Evolutionary conservation across 352 stramenopile genomes (phyloP).

Genomic region (Globisporangium mamillatum): DNA sequence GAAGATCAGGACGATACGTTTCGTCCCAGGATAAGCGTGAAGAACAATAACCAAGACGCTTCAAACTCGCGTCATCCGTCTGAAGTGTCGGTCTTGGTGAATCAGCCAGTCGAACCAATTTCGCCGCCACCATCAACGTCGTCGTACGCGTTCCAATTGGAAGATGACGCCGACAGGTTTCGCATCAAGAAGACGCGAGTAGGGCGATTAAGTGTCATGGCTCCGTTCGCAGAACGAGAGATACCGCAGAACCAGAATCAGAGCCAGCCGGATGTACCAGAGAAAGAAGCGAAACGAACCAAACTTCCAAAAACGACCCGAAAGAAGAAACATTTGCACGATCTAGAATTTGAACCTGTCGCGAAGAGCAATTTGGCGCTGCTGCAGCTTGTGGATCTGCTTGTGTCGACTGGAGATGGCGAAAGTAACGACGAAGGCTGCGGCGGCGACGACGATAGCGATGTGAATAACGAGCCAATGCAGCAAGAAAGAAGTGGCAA

Average conservation of each 20-base stretch:
- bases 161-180: conserved; percentile 5
- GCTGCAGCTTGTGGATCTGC: conserved; percentile 11
- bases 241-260: not conserved
- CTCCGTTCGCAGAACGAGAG: conserved; percentile 9
- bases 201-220: conserved; percentile 13
- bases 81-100: not conserved
- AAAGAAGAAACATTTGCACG: conserved; percentile 8
- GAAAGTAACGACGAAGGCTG: not conserved
- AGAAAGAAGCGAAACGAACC: not conserved
- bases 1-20: not conserved
- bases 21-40: not conserved
- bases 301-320: not conserved
- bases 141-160: not conserved
- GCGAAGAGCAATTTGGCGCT: conserved; percentile 4
- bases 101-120: not conserved
- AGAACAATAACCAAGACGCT: not conserved
- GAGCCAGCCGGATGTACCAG: not conserved
- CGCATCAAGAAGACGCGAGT: conserved; percentile 18
- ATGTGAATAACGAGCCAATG: not conserved
- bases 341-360: conserved; percentile 10
- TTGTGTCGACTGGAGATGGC: not conserved
- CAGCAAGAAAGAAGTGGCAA: not conserved
- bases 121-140: not conserved
- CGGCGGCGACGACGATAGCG: not conserved
- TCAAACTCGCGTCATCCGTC: not conserved